Evolutionary conservation across 352 stramenopile genomes (phyloP), one percentile per base, ranked within the genome.

Genomic region (Phytophthora tubulina): DNA sequence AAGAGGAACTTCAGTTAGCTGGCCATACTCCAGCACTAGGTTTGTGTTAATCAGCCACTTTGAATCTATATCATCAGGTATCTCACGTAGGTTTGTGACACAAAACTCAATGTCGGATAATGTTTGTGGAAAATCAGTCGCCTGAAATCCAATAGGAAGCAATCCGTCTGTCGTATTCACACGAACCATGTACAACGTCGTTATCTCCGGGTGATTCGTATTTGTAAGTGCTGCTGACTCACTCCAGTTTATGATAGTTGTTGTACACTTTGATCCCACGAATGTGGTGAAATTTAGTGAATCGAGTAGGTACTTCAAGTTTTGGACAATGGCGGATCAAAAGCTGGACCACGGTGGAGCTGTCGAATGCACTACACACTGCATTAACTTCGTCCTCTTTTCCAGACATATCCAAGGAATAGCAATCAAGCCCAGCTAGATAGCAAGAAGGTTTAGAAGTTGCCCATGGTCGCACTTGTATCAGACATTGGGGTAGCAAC

Each of bases 381-480:
- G 8, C 15, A 7, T 53, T 8, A 2, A 79, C 44, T 33, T 81
- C 50, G 2, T 30, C 55, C 53, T 5, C 55, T 63, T 15, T 71
- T 71, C 2, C 55, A 55, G 21, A 76, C 70, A 13, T 11, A 17
- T 0, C 70, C 15, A 1, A 2, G 10, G 21, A 27, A 10, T 75
- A 50, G 15, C 78, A 85, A 53, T 81, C 78, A 2, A 85, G 32
- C 2, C 70, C 56, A 2, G 72, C 58, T 1, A 82, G 36, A 53
- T 79, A 76, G 39, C 78, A 85, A 1, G 75, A 78, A 1, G 65
- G 59, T 9, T 66, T 56, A 0, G 56, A 55, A 3, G 70, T 58
- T 17, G 73, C 49, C 79, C 79, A 84, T 0, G 76, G 75, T 17
- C 70, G 55, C 8, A 81, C 75, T 39, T 78, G 69, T 21, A 80